Conservation (phyloP, 2,329 filamentous ascomycete species). For the Alternaria atra region DNA sequence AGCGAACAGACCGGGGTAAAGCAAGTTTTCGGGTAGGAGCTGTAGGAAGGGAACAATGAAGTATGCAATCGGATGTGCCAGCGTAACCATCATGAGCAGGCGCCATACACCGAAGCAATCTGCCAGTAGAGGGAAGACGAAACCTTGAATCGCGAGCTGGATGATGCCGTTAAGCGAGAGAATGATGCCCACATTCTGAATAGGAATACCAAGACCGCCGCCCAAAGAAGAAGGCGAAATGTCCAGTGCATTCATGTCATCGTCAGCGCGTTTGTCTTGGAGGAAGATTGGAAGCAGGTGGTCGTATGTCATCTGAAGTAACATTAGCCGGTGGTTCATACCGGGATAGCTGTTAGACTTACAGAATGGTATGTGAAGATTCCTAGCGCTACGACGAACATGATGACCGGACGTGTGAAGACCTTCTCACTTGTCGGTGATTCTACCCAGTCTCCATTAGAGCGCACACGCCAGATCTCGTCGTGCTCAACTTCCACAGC, state of each 20-base stretch:
- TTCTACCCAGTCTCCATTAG: constrained; percentile 57
- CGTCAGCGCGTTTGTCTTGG: constrained; percentile 71
- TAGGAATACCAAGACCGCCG: constrained; percentile 72
- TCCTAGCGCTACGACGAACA: constrained; percentile 81
- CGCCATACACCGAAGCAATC: constrained; percentile 72
- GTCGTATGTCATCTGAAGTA: constrained; percentile 80
- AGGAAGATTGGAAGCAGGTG: constrained; percentile 92
- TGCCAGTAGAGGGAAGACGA: constrained; percentile 73
- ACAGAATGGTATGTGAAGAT: constrained; percentile 90
- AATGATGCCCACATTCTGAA: constrained; percentile 73
- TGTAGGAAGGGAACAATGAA: constrained; percentile 74
- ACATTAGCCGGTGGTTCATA: constrained; percentile 8
- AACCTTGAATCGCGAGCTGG: constrained; percentile 75
- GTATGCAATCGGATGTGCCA: constrained; percentile 73
- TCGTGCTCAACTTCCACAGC: constrained; percentile 63
- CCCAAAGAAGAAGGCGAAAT: constrained; percentile 49
- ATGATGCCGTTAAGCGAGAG: constrained; percentile 75
- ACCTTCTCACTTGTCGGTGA: constrained; percentile 53
- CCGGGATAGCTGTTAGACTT: constrained; percentile 10
- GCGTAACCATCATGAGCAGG: constrained; percentile 70
- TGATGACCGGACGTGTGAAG: constrained; percentile 72
- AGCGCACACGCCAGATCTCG: constrained; percentile 61
- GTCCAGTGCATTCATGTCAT: constrained; percentile 42
- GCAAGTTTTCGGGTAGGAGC: constrained; percentile 61
- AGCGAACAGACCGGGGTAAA: constrained; percentile 71